Evolutionary conservation across 1,284 basidiomycete genomes (phyloP), one percentile per base, ranked within the genome.

Genomic region (Boletus smithii): DNA sequence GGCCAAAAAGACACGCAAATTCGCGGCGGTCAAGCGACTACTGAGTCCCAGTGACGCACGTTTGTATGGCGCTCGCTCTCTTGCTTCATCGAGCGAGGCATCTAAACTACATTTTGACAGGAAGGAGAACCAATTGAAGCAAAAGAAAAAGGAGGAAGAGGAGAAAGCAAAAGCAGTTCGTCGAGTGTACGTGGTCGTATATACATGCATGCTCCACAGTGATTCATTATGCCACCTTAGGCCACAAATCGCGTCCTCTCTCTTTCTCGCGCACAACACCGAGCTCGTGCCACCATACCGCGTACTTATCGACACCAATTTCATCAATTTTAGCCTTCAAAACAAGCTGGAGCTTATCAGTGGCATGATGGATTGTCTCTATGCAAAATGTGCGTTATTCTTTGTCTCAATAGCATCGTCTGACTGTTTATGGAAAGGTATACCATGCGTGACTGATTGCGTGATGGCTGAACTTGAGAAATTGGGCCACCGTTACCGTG

Each of bases 311-410:
- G 97, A 99, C 71, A 99, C 97, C 63, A 99, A 99, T 69, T 99
- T 99, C 64, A 98, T 99, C 78, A 99, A 99, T 67, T 95, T 99
- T 68, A 92, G 88, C 56, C 77, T 99, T 41, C 95, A 99, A 73
- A 99, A 99, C 73, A 97, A 98, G 69, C 77, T 99, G 57, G 97
- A 99, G 69, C 79, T 99, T 38, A 79, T 98, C 17, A 86, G 90
- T 62, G 94, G 92, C 13, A 98, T 99, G 97, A 98, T 99, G 95
- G 97, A 99, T 67, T 97, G 95, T 61, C 74, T 99, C 11, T 98
- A 92, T 70, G 97, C 97, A n/a, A 98, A 99, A 74, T 95, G 95
- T 95, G 60, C 54, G 88, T 73, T 17, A 8, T 37, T 37, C 13
- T 46, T 31, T n/a, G 10, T 46, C 29, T 8, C 30, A 17, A 22